Evolutionary conservation across 805 yeast species (phyloP).

Genomic region (Nakazawaea molendinolei): DNA sequence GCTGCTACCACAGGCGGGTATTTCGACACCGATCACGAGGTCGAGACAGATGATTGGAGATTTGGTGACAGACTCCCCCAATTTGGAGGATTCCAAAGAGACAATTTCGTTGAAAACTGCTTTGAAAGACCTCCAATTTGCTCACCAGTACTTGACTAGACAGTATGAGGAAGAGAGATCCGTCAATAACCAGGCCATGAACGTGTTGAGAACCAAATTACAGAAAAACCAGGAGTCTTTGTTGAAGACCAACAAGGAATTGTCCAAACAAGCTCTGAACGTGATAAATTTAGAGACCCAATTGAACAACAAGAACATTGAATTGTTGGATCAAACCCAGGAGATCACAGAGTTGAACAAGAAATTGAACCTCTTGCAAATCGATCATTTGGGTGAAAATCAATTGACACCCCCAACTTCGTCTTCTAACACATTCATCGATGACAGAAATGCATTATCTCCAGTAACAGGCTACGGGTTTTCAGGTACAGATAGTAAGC

Average conservation of each 20-base stretch:
- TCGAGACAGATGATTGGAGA: conserved; percentile 10
- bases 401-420: conserved; percentile 15
- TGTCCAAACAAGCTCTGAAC: conserved; percentile 31
- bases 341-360: conserved; percentile 38
- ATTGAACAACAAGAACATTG: conserved; percentile 24
- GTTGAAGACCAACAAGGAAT: conserved; percentile 28
- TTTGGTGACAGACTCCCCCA: conserved; percentile 17
- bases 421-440: neutral
- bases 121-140: conserved; percentile 60
- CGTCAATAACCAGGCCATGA: conserved; percentile 45
- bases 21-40: conserved; percentile 14
- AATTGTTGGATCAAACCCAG: conserved; percentile 27
- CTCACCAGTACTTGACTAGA: conserved; percentile 61
- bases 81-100: conserved; percentile 5
- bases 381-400: conserved; percentile 35
- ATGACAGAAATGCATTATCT: conserved; percentile 1
- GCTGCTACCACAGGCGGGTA: conserved; percentile 4
- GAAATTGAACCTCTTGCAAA: conserved; percentile 36
- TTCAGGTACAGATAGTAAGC: neutral
- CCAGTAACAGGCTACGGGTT: conserved; percentile 20
- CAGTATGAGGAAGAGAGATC: conserved; percentile 63
- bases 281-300: conserved; percentile 29
- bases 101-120: conserved; percentile 40
- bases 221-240: conserved; percentile 45
- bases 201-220: conserved; percentile 45